These are phyloP conservation scores for Tardiomyces depauwii DNA, from an alignment of 1,139 yeast genomes.

Conservation along the genomic window DNA sequence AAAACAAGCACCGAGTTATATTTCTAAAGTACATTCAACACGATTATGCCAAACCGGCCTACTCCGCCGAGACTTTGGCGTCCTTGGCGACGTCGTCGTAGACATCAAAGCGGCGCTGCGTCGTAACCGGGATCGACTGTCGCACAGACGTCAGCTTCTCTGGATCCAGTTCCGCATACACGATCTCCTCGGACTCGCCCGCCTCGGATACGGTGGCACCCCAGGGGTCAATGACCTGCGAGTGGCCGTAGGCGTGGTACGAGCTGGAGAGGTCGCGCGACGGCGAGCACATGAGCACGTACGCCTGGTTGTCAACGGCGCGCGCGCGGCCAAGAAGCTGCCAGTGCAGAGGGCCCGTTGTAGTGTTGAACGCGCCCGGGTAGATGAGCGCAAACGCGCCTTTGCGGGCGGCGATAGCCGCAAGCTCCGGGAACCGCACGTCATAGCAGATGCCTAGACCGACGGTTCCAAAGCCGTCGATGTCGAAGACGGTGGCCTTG, in stretches of 20 bases:
- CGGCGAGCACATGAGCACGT: conserved; percentile 87
- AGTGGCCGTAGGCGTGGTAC: conserved; percentile 66
- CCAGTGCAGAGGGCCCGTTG: conserved; percentile 93
- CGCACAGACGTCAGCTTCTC: conserved; percentile 51
- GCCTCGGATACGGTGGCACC: conserved; percentile 77
- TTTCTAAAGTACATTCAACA: no score
- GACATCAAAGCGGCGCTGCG: conserved; percentile 77
- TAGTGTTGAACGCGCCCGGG: conserved; percentile 88
- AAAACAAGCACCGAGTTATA: no score
- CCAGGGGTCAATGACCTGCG: conserved; percentile 85
- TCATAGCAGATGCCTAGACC: conserved; percentile 92
- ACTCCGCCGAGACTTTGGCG: neutral
- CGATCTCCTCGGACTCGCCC: conserved; percentile 71
- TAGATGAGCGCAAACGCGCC: conserved; percentile 71
- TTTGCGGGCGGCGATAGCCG: conserved; percentile 42
- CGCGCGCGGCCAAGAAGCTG: conserved; percentile 63
- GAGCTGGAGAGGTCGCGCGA: conserved; percentile 44
- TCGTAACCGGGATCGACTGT: conserved; percentile 62
- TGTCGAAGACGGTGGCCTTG: conserved; percentile 62
- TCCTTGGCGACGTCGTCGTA: conserved; percentile 53
- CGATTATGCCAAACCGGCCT: no score
- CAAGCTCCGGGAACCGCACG: conserved; percentile 77
- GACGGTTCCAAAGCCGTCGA: conserved; percentile 61
- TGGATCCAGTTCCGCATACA: conserved; percentile 70
- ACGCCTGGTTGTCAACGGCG: conserved; percentile 82